phyloP scores from a whole-genome alignment of 2,329 filamentous ascomycete genomes.

The Aspergillaceae sp. region DNA sequence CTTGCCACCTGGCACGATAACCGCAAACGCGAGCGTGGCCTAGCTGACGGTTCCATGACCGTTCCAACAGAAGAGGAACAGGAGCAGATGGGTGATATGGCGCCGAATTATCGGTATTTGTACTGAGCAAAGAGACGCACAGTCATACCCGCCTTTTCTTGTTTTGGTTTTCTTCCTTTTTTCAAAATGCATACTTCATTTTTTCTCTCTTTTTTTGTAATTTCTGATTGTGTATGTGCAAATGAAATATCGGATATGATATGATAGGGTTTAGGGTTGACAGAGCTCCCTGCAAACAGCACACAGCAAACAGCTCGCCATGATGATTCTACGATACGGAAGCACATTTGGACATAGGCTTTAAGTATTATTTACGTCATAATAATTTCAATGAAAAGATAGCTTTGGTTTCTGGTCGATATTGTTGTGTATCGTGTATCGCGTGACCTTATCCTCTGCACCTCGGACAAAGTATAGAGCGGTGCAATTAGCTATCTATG shows the following conservation, averaged over 20 bases:
- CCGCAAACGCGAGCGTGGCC: slow-evolving; percentile 26
- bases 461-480: too few relatives aligned
- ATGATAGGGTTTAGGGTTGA: slow-evolving; percentile 8
- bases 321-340: not conserved
- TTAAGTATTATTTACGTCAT: not conserved
- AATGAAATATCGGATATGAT: not conserved
- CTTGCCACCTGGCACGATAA: slow-evolving; percentile 33
- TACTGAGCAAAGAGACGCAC: slow-evolving; percentile 13
- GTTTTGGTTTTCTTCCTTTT: too few relatives aligned
- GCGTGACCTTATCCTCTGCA: too few relatives aligned
- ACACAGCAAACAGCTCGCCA: not conserved
- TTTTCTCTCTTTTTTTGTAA: not conserved
- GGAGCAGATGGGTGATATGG: slow-evolving; percentile 33
- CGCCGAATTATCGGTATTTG: slow-evolving; percentile 33
- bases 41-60: slow-evolving; percentile 13
- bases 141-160: too few relatives aligned
- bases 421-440: too few relatives aligned
- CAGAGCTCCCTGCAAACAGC: not conserved
- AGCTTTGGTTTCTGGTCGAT: too few relatives aligned
- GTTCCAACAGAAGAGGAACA: slow-evolving; percentile 25
- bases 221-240: not conserved
- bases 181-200: not conserved
- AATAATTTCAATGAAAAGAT: not conserved
- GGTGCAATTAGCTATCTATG: too few relatives aligned
- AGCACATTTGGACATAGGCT: not conserved